Conservation (phyloP, 2,329 filamentous ascomycete genomes). For the Tolypocladium sp. region DNA sequence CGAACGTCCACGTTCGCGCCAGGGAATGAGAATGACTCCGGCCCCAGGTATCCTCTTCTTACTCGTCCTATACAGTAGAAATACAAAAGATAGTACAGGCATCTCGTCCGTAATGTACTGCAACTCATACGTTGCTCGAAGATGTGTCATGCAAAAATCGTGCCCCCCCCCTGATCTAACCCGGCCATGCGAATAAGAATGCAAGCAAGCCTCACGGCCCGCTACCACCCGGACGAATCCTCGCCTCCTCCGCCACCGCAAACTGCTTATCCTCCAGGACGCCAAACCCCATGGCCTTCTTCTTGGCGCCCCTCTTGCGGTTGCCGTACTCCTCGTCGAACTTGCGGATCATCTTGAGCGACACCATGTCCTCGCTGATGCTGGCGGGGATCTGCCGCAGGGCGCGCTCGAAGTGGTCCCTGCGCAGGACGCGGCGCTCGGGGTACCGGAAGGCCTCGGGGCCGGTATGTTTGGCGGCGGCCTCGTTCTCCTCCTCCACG, state of each 20-base stretch:
- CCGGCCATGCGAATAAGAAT: neutral
- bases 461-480: constrained; percentile 26
- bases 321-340: constrained; percentile 96
- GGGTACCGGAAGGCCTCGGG: constrained; percentile 51
- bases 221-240: constrained; percentile 22
- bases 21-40: neutral
- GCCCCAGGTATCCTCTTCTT: neutral
- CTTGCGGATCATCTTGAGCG: constrained; percentile 75
- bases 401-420: constrained; percentile 74
- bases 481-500: constrained; percentile 60
- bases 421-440: constrained; percentile 42
- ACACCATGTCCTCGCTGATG: constrained; percentile 89
- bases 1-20: neutral
- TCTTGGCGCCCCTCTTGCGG: constrained; percentile 54
- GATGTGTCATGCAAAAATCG: neutral
- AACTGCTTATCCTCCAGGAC: constrained; percentile 26
- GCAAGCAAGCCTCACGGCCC: neutral
- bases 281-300: constrained; percentile 50
- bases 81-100: neutral
- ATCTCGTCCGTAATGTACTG: neutral
- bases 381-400: constrained; percentile 84
- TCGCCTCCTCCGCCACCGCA: constrained; percentile 33
- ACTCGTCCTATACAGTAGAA: neutral
- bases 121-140: neutral
- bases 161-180: neutral